Evolutionary conservation across 2,329 filamentous ascomycete genomes (phyloP), one percentile per base, ranked within the genome.

Genomic region (Aspergillus costaricaensis): DNA sequence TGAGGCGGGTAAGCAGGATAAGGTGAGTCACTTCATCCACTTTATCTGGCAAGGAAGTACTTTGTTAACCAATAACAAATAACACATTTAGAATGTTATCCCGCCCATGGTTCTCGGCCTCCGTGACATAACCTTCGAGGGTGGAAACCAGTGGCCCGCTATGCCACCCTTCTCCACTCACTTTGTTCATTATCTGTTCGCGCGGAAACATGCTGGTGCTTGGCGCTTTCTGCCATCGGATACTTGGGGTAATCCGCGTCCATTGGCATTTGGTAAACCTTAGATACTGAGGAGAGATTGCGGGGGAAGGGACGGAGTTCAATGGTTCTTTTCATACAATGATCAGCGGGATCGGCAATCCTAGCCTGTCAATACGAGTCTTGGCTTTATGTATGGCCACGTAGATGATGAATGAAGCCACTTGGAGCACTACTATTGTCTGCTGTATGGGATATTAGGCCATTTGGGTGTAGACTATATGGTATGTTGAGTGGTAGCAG

Each of bases 181-280:
- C 27, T 23, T 48, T 15, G 41, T 59, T 4, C n/a, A 43, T n/a
- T 50, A 55, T 38, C 2, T 59, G 14, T 59, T 59, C 15, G 27
- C 51, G 2, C n/a, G 50, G 5, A 59, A 55, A n/a, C 39, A 59
- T 49, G 8, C 38, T 1, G 50, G 57, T 3, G 41, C 49, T 8
- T 59, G 57, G 57, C 41, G 57, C 1, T 59, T 59, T 23, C 5
- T 59, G 50, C 57, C 57, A 7, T 55, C 23, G 4, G 50, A 55
- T 55, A 53, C 49, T 2, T 59, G 49, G 48, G 57, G 57, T 1
- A 49, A 30, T 5, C 57, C 50, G 3, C 21, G 57, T 4, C 10
- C 10, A 6, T 41, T 59, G 32, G 19, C 7, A 9, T 59, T 49
- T 55, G 15, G 19, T 3, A 21, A 21, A 5, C 32, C 32, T 2